These are phyloP conservation scores for Dalbergia oliveri DNA, from an alignment of 306 rosid genomes.

Conservation along the genomic window DNA sequence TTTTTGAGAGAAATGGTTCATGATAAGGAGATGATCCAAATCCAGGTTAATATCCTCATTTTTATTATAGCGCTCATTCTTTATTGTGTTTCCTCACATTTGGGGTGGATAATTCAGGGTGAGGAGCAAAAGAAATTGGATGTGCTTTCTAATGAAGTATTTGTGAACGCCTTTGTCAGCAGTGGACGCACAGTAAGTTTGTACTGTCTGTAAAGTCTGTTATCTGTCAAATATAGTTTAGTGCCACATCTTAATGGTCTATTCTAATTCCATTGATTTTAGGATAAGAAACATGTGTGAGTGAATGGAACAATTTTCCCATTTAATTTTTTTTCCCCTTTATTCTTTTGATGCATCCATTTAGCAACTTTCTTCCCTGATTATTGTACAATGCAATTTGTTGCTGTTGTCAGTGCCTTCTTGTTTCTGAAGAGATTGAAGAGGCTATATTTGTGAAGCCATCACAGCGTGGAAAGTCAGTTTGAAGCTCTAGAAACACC, in stretches of 20 bases:
- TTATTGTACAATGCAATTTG: conserved; percentile 28
- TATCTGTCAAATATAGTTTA: not conserved
- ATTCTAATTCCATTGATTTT: not conserved
- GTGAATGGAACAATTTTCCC: not conserved
- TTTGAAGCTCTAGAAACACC: conserved; percentile 17
- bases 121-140: conserved; percentile 98
- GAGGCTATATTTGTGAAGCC: conserved; percentile 76
- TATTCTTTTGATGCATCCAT: not conserved
- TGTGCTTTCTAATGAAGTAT: conserved; percentile 94
- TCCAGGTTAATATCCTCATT: no score
- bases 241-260: not conserved
- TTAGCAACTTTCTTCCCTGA: not conserved
- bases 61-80: no score
- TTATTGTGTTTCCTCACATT: conserved; percentile 5
- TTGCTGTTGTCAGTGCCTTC: conserved; percentile 70
- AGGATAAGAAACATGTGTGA: not conserved
- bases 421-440: conserved; percentile 92
- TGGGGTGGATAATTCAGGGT: conserved; percentile 47
- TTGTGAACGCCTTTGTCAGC: conserved; percentile 87
- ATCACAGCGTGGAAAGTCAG: conserved; percentile 60
- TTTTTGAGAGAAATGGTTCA: no score
- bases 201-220: not conserved
- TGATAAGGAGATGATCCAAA: no score
- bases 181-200: conserved; percentile 93
- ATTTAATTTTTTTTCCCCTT: not conserved